Conservation (phyloP, 2,329 filamentous ascomycete genomes). For the Ilyonectria destructans region DNA sequence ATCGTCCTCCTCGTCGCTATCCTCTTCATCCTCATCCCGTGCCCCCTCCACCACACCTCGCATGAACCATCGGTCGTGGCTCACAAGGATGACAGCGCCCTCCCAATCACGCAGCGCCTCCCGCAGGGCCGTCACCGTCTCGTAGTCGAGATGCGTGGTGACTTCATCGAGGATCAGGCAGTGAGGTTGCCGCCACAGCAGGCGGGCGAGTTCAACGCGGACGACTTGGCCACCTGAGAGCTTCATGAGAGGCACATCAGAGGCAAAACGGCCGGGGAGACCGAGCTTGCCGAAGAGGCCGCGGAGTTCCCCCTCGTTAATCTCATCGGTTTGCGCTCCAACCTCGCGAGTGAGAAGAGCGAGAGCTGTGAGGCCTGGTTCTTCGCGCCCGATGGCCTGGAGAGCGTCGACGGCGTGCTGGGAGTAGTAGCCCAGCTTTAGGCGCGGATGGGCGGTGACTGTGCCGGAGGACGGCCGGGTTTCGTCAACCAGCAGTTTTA, state of each 20-base stretch:
- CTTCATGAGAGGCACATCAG: conserved; percentile 80
- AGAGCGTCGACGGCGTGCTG: conserved; percentile 84
- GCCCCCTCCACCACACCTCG: conserved; percentile 73
- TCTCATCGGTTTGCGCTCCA: conserved; percentile 53
- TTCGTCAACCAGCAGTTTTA: conserved; percentile 78
- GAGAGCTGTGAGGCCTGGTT: conserved; percentile 75
- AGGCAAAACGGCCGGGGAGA: conserved; percentile 78
- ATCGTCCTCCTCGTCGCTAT: conserved; percentile 55
- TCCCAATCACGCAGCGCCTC: conserved; percentile 78
- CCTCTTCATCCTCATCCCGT: conserved; percentile 58
- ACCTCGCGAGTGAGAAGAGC: conserved; percentile 72
- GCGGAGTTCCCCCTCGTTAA: conserved; percentile 79
- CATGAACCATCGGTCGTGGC: conserved; percentile 88
- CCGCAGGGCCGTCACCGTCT: conserved; percentile 82
- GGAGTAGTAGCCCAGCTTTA: conserved; percentile 83
- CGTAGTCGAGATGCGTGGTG: conserved; percentile 88
- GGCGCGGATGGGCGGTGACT: conserved; percentile 77
- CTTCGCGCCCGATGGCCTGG: conserved; percentile 66
- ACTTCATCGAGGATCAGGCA: conserved; percentile 85
- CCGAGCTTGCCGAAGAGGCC: conserved; percentile 79
- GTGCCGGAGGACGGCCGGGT: conserved; percentile 73
- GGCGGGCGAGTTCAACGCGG: conserved; percentile 74
- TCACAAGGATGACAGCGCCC: conserved; percentile 84
- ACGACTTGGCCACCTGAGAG: conserved; percentile 87
- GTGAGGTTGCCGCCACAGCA: conserved; percentile 80